A percentile compares a stretch with the other conserved stretches of the same genome.
Conservation (phyloP, 768 basidiomycete genomes). For the Candolleomyces efflorescens region DNA sequence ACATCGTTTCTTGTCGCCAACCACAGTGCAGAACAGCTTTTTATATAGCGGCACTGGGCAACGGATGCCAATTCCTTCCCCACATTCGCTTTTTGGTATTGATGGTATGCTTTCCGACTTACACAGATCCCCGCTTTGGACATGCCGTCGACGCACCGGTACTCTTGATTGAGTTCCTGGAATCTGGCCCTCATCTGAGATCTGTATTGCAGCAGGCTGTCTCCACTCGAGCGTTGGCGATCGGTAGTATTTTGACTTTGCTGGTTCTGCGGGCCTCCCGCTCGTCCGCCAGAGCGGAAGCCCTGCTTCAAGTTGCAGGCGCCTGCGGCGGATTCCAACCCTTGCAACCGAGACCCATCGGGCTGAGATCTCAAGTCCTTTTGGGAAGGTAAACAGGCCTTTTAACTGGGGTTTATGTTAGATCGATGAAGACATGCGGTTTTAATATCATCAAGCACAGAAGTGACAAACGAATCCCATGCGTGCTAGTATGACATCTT, state of each 20-base stretch:
- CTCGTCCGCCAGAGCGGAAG: constrained; percentile 5
- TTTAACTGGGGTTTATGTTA: not conserved
- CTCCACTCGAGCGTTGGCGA: too few relatives aligned
- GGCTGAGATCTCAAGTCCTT: constrained; percentile 11
- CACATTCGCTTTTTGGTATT: constrained; percentile 1
- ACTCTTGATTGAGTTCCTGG: constrained; percentile 1
- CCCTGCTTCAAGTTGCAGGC: not conserved
- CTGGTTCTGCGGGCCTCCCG: not conserved
- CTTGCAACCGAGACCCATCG: constrained; percentile 21
- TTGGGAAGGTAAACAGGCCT: constrained; percentile 1
- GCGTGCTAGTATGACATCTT: constrained; percentile 31
- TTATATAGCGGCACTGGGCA: not conserved
- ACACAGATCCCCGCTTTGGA: constrained; percentile 2
- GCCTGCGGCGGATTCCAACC: constrained; percentile 2
- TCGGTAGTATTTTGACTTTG: too few relatives aligned
- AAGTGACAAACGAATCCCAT: constrained; percentile 29
- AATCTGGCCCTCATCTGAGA: constrained; percentile 7
- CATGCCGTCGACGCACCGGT: not conserved
- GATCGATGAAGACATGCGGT: constrained; percentile 31
- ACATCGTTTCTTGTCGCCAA: not conserved
- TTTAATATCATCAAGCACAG: constrained; percentile 25
- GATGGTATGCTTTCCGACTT: not conserved
- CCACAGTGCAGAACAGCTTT: not conserved
- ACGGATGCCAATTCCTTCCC: not conserved
- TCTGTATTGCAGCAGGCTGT: not conserved